These are phyloP conservation scores for Elongisporangium undulatum DNA, from an alignment of 352 stramenopile genomes.

Conservation along the genomic window DNA sequence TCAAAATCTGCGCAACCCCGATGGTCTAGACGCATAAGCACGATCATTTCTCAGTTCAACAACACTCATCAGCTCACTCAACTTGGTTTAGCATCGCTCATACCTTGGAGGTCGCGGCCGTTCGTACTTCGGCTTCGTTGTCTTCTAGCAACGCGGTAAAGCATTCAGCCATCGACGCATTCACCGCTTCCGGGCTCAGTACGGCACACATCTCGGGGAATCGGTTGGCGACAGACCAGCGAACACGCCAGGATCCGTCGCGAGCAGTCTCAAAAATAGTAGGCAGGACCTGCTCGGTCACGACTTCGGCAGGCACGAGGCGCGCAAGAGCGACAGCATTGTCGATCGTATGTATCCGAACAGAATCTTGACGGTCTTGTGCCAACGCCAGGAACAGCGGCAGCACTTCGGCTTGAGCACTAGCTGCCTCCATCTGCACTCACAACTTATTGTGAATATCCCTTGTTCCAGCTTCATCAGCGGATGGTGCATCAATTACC, in stretches of 20 bases:
- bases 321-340: constrained; percentile 94
- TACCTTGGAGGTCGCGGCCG: constrained; percentile 93
- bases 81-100: constrained; percentile 5
- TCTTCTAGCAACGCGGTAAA: constrained; percentile 96
- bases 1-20: constrained; percentile 45
- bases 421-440: constrained; percentile 53
- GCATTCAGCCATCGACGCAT: constrained; percentile 69
- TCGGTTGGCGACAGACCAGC: constrained; percentile 97
- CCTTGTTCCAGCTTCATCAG: background rate
- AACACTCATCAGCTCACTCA: background rate
- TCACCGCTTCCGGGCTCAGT: constrained; percentile 69
- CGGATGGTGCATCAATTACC: constrained; percentile 14
- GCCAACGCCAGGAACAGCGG: constrained; percentile 81
- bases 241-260: constrained; percentile 97
- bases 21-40: constrained; percentile 16
- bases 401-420: constrained; percentile 69
- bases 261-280: constrained; percentile 90
- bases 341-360: constrained; percentile 96
- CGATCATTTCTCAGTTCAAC: background rate
- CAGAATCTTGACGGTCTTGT: constrained; percentile 94
- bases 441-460: background rate
- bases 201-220: constrained; percentile 93
- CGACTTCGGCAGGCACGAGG: constrained; percentile 64
- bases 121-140: constrained; percentile 96
- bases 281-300: constrained; percentile 85